Evolutionary conservation across 108 stramenopile genomes (phyloP), one percentile per base, ranked within the genome.

Genomic region (Nitzschia putrida): DNA sequence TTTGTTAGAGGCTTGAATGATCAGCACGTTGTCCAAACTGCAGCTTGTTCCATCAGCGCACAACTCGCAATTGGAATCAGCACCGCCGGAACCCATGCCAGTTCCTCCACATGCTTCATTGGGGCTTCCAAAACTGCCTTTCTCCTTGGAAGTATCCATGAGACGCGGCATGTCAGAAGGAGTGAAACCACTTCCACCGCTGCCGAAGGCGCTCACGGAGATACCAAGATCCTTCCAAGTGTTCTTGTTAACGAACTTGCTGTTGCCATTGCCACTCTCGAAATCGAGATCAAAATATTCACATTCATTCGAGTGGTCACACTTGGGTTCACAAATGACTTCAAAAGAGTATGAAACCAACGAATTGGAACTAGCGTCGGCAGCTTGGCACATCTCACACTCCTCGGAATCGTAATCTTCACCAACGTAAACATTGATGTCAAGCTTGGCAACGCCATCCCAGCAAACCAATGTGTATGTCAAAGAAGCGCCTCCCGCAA

Each of bases 61-160:
- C 29, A 34, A 34, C 29, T 34, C 29, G 49, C 49, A 20, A 20
- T 20, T n/a, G n/a, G 49, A 20, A n/a, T 20, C 18, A 50, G n/a
- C 49, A 50, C 49, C 49, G 49, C 49, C 49, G 49, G 49, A n/a
- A 3, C 49, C 49, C 49, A 50, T 50, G 3, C 49, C 49, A 20
- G 20, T 4, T 3, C 49, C 49, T n/a, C 49, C 49, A 20, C 49
- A 50, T 4, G 49, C 49, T 20, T 20, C 49, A 5, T 50, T 50
- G 49, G 49, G 49, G 49, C 49, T 50, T 50, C 49, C 49, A 50
- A 50, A 50, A 50, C 18, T 50, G n/a, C 49, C 49, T 3, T 50
- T 20, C 49, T 20, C 49, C 18, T 50, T 50, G 55, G 55, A 25
- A 14, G 55, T 56, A 24, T 56, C 55, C 55, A 56, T 21, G 13